These are phyloP conservation scores for Plectosphaerella plurivora DNA, from an alignment of 2,329 filamentous ascomycete species.

Conservation along the genomic window DNA sequence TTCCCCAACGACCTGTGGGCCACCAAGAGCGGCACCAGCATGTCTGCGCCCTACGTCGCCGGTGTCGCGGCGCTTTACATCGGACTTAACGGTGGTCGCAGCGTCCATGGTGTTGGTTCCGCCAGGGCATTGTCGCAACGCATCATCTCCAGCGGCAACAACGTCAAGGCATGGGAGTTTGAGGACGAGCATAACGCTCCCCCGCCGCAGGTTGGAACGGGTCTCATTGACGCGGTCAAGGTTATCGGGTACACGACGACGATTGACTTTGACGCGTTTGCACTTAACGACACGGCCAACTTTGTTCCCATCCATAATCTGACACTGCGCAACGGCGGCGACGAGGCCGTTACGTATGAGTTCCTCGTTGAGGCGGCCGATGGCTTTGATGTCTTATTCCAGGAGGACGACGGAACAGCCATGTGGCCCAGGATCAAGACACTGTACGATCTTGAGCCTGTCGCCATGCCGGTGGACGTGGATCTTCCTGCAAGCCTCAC, in stretches of 20 bases:
- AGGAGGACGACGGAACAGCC: neutral
- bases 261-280: neutral
- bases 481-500: neutral
- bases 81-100: neutral
- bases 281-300: neutral
- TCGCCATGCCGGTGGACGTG: neutral
- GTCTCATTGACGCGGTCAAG: neutral
- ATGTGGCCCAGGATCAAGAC: neutral
- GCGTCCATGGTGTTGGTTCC: neutral
- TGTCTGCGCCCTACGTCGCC: slow-evolving; percentile 2
- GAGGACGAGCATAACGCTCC: neutral
- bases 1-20: slow-evolving; percentile 2
- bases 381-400: neutral
- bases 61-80: slow-evolving; percentile 4
- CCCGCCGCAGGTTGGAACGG: neutral
- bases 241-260: neutral
- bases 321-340: neutral
- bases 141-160: neutral
- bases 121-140: neutral
- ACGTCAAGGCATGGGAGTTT: neutral
- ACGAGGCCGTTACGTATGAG: neutral
- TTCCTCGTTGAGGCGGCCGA: neutral
- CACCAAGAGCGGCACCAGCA: slow-evolving; percentile 1
- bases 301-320: neutral
- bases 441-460: neutral